phyloP scores from a whole-genome alignment of 805 yeast species.

The Cyberlindnera amylophila region DNA sequence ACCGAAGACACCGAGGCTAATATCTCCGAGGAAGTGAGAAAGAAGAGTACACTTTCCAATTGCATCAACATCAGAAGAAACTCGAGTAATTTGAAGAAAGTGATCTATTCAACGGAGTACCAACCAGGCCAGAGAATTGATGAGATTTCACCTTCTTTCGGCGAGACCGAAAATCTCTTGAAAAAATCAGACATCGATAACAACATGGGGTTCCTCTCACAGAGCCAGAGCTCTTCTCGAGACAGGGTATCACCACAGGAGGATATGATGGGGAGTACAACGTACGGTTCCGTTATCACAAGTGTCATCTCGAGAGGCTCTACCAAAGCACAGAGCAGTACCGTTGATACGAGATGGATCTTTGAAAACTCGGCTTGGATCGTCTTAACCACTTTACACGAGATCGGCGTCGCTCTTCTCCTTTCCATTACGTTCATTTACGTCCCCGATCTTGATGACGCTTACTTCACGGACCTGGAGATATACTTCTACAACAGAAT shows the following conservation, averaged over 20 bases:
- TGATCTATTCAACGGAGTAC: slow-evolving; percentile 18
- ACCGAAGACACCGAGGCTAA: slow-evolving; percentile 13
- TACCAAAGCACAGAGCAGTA: background rate
- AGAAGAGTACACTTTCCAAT: slow-evolving; percentile 33
- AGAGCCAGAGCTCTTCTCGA: background rate
- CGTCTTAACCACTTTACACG: slow-evolving; percentile 17
- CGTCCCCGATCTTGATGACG: slow-evolving; percentile 33
- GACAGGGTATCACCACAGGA: slow-evolving; percentile 1
- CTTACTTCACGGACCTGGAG: slow-evolving; percentile 29
- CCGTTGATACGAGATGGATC: slow-evolving; percentile 12
- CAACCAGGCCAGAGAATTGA: slow-evolving; percentile 10
- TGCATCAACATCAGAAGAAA: slow-evolving; percentile 34
- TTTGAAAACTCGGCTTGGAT: slow-evolving; percentile 18
- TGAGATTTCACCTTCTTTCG: slow-evolving; percentile 1
- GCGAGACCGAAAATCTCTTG: slow-evolving; percentile 5
- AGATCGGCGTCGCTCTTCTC: slow-evolving; percentile 33
- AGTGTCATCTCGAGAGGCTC: slow-evolving; percentile 15
- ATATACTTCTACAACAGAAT: slow-evolving; percentile 33
- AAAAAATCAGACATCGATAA: slow-evolving; percentile 6
- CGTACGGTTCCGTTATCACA: slow-evolving; percentile 12
- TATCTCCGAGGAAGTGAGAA: slow-evolving; percentile 23
- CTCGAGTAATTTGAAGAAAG: slow-evolving; percentile 22
- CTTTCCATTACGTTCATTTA: slow-evolving; percentile 39
- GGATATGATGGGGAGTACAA: background rate
- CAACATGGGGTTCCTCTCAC: slow-evolving; percentile 3